phyloP scores from a whole-genome alignment of 176 grass and related monocot genomes.

The Carex cristatella region DNA sequence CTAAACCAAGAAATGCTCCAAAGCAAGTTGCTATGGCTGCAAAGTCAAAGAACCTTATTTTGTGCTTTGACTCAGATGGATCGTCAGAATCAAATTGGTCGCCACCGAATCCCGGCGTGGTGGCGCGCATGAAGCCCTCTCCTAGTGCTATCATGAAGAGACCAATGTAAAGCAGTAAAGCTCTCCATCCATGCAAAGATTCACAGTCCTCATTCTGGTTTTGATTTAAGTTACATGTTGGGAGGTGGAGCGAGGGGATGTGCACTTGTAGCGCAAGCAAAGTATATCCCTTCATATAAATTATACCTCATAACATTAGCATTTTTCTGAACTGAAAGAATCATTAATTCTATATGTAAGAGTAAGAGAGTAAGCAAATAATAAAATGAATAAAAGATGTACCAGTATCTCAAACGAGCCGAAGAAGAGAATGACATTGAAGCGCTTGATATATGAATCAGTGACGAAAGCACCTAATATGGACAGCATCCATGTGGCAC shows the following conservation, averaged over 20 bases:
- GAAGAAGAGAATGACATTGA: slow-evolving; percentile 12
- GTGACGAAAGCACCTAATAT: slow-evolving; percentile 9
- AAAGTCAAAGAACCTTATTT: slow-evolving; percentile 35
- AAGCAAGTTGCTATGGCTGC: slow-evolving; percentile 24
- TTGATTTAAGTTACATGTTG: slow-evolving; percentile 15
- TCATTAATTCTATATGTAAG: neutral
- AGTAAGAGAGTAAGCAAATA: neutral
- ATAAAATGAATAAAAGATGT: neutral
- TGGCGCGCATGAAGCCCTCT: slow-evolving; percentile 30
- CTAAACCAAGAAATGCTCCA: slow-evolving; percentile 27
- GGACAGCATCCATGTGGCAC: slow-evolving; percentile 1
- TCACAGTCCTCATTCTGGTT: neutral
- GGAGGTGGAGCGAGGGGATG: slow-evolving; percentile 16
- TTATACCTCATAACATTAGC: neutral
- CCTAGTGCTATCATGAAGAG: slow-evolving; percentile 32
- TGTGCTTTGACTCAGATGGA: neutral
- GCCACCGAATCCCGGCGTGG: slow-evolving; percentile 25
- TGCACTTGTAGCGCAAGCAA: slow-evolving; percentile 43
- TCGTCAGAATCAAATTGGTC: slow-evolving; percentile 41
- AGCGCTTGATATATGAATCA: slow-evolving; percentile 19
- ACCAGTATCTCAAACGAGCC: slow-evolving; percentile 1
- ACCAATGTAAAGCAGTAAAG: slow-evolving; percentile 16
- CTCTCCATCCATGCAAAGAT: slow-evolving; percentile 17
- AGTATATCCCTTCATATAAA: slow-evolving; percentile 26
- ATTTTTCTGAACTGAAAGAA: neutral